phyloP scores from a whole-genome alignment of 768 basidiomycete genomes.

The Agaricus blazei region DNA sequence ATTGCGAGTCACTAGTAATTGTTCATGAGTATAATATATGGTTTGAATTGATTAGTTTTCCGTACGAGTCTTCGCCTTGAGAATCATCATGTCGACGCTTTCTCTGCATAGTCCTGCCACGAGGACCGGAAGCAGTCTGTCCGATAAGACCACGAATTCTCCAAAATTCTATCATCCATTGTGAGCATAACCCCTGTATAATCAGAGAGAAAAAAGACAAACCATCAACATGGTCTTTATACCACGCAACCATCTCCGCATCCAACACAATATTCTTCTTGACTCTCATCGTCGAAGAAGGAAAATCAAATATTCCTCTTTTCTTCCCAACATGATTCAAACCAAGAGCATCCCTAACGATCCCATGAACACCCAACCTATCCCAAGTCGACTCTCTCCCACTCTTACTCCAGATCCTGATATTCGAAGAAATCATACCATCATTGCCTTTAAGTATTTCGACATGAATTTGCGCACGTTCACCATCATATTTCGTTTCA shows the following conservation, averaged over 20 bases:
- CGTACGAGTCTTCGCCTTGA: conserved; percentile 15
- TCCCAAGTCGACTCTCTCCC: conserved; percentile 78
- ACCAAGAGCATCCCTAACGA: conserved; percentile 59
- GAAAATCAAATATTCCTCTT: no score
- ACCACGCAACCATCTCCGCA: conserved; percentile 88
- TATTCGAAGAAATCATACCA: conserved; percentile 26
- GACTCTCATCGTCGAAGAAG: conserved; percentile 11
- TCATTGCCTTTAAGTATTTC: conserved; percentile 30
- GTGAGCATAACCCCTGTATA: not conserved
- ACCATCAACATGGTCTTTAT: conserved; percentile 71
- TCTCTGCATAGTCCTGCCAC: conserved; percentile 22
- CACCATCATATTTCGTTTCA: conserved; percentile 94
- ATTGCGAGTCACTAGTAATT: conserved; percentile 25
- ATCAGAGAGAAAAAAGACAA: conserved; percentile 12
- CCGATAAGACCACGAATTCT: conserved; percentile 57
- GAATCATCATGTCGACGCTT: conserved; percentile 14
- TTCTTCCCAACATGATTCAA: not conserved
- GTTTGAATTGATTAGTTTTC: not conserved
- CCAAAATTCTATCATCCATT: conserved; percentile 60
- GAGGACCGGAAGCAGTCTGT: conserved; percentile 51
- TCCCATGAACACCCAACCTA: conserved; percentile 55
- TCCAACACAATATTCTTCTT: conserved; percentile 52
- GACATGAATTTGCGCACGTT: conserved; percentile 91
- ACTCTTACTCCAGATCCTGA: conserved; percentile 87
- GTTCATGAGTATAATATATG: conserved; percentile 7